Evolutionary conservation across 768 basidiomycete species (phyloP).

Genomic region (Lyophyllum semitale): DNA sequence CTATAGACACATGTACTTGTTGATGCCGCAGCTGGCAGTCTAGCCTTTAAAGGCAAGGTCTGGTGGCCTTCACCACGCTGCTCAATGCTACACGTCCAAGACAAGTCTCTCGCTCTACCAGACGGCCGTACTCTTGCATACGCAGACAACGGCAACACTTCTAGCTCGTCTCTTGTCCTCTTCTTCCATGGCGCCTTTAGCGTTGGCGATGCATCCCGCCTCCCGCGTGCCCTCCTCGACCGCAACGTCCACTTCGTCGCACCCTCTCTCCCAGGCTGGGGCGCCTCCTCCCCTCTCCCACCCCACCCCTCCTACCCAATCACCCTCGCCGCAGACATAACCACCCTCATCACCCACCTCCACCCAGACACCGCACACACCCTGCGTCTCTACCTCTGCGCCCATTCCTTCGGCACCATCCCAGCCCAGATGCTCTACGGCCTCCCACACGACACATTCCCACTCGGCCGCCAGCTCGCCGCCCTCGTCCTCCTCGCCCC

Average conservation of each 20-base stretch:
- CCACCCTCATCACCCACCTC: conserved; percentile 48
- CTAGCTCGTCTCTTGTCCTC: conserved; percentile 49
- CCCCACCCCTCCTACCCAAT: conserved; percentile 37
- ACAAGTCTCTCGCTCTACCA: conserved; percentile 38
- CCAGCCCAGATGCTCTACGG: conserved; percentile 60
- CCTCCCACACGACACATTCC: conserved; percentile 50
- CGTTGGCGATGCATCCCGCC: conserved; percentile 42
- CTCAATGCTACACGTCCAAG: conserved; percentile 35
- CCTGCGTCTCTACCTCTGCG: conserved; percentile 51
- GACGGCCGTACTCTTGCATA: conserved; percentile 57
- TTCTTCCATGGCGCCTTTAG: conserved; percentile 60
- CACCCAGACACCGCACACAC: conserved; percentile 39
- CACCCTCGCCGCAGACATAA: conserved; percentile 44
- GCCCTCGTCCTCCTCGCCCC: conserved; percentile 51
- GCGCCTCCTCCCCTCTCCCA: conserved; percentile 46
- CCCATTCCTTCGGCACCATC: conserved; percentile 55
- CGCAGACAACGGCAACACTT: conserved; percentile 49
- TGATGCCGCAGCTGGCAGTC: too few species aligned
- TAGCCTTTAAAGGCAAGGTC: too few species aligned
- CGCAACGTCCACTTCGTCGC: conserved; percentile 47
- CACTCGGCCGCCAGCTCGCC: conserved; percentile 44
- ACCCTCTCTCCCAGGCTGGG: conserved; percentile 63
- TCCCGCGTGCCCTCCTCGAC: conserved; percentile 35
- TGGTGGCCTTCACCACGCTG: too few species aligned
- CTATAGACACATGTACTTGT: too few species aligned